Conservation (phyloP, 345 rosid species). For the Boechera retrofracta region DNA sequence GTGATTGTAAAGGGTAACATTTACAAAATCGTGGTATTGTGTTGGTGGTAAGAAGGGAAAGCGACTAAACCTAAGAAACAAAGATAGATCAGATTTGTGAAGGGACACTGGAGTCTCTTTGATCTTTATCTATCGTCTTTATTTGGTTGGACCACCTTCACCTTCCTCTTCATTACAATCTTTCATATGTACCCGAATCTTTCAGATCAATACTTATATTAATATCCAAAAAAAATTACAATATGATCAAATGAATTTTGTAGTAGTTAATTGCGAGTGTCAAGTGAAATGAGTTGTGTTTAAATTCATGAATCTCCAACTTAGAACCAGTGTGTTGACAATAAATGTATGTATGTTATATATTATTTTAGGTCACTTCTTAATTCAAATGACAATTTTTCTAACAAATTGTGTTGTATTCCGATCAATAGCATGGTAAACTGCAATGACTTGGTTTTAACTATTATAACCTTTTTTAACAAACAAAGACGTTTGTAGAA, state of each 20-base stretch:
- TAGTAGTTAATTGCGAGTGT: neutral
- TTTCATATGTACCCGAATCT: slow-evolving; percentile 30
- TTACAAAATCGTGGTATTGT: slow-evolving; percentile 3
- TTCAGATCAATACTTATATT: slow-evolving; percentile 8
- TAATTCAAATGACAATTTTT: neutral
- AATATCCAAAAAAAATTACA: neutral
- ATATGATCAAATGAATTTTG: neutral
- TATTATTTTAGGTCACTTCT: neutral
- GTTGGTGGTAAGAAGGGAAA: slow-evolving; percentile 35
- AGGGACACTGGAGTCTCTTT: slow-evolving; percentile 38
- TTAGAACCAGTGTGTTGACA: neutral
- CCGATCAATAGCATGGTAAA: neutral
- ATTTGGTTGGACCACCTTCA: slow-evolving; percentile 41
- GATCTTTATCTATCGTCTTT: slow-evolving; percentile 41
- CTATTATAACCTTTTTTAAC: too few species aligned
- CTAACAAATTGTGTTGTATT: neutral
- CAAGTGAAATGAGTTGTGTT: neutral
- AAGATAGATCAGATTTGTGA: slow-evolving; percentile 20
- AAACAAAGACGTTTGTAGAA: neutral
- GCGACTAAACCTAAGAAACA: slow-evolving; percentile 40
- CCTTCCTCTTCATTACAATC: slow-evolving; percentile 30
- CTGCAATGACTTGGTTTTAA: neutral
- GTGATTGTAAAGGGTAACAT: neutral
- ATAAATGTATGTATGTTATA: neutral
- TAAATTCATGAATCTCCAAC: neutral